Conservation (phyloP, 208 protist genomes). For the Porcisia hertigi region DNA sequence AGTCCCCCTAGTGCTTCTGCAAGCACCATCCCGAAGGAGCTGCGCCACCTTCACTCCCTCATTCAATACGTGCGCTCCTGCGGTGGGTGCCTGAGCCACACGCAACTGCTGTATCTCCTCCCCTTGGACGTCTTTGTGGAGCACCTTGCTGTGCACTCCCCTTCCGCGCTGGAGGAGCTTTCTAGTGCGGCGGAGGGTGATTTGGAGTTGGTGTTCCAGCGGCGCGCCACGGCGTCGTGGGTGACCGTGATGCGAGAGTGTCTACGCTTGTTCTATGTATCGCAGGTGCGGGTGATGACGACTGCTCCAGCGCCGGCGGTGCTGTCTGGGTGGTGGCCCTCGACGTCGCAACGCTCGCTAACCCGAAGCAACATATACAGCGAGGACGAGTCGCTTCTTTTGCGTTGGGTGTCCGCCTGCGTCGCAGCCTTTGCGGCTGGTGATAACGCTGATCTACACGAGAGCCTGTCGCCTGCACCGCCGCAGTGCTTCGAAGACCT, state of each 20-base stretch:
- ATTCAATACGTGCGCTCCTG: slow-evolving; percentile 68
- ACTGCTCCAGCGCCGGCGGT: slow-evolving; percentile 6
- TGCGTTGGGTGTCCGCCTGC: slow-evolving; percentile 76
- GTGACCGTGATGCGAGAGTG: slow-evolving; percentile 74
- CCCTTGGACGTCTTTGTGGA: slow-evolving; percentile 76
- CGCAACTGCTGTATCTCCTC: slow-evolving; percentile 80
- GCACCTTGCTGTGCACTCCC: slow-evolving; percentile 17
- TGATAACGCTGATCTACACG: slow-evolving; percentile 13
- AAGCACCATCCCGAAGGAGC: slow-evolving; percentile 23
- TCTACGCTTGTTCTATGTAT: slow-evolving; percentile 78
- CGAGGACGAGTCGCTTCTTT: slow-evolving; percentile 75
- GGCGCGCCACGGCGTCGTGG: slow-evolving; percentile 67
- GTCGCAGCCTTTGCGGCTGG: slow-evolving; percentile 24
- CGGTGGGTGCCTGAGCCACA: slow-evolving; percentile 77
- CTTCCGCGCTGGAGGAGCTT: not conserved
- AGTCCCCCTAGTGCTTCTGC: not conserved
- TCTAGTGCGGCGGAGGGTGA: slow-evolving; percentile 1
- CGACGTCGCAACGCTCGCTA: slow-evolving; percentile 33
- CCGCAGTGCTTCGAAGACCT: slow-evolving; percentile 68
- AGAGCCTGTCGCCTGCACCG: not conserved
- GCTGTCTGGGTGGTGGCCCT: slow-evolving; percentile 13
- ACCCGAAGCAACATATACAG: slow-evolving; percentile 88
- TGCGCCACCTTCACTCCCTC: slow-evolving; percentile 53
- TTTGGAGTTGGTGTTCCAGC: slow-evolving; percentile 36
- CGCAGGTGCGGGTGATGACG: slow-evolving; percentile 36